Evolutionary conservation across 2,329 filamentous ascomycete species (phyloP).

Genomic region (Colletotrichum viniferum): DNA sequence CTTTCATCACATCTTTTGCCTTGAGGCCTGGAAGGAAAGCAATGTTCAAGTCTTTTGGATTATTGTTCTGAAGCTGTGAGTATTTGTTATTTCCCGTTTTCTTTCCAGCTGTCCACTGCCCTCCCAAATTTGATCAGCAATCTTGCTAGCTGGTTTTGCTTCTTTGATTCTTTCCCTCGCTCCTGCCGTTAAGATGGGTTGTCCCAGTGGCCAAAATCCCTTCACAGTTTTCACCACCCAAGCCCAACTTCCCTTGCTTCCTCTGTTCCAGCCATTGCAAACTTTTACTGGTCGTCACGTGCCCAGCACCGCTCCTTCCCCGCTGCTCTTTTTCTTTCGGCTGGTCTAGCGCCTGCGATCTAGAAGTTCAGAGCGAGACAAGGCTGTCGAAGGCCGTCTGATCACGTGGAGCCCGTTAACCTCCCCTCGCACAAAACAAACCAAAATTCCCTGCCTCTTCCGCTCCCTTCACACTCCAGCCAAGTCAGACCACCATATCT

Average conservation of each 20-base stretch:
- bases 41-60: not conserved
- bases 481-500: not conserved
- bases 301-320: not conserved
- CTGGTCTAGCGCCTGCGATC: rapidly evolving
- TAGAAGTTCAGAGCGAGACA: rapidly evolving
- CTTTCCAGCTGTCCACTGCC: not conserved
- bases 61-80: not conserved
- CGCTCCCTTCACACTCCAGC: not conserved
- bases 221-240: not conserved
- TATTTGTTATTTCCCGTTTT: not conserved
- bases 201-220: rapidly evolving
- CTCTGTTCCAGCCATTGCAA: not conserved
- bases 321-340: not conserved
- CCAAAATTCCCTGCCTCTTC: not conserved
- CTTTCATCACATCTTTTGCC: not conserved
- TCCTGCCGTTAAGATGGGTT: rapidly evolving
- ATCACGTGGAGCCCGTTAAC: not conserved
- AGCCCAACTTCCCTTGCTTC: not conserved
- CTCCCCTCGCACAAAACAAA: not conserved
- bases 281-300: not conserved
- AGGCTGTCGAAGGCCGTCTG: rapidly evolving
- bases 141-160: rapidly evolving
- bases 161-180: rapidly evolving
- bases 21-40: not conserved
- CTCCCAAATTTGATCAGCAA: rapidly evolving